A percentile compares a stretch with the other conserved stretches of the same genome.
phyloP scores from a whole-genome alignment of 2,329 filamentous ascomycete genomes.

The Penicillium thymicola region DNA sequence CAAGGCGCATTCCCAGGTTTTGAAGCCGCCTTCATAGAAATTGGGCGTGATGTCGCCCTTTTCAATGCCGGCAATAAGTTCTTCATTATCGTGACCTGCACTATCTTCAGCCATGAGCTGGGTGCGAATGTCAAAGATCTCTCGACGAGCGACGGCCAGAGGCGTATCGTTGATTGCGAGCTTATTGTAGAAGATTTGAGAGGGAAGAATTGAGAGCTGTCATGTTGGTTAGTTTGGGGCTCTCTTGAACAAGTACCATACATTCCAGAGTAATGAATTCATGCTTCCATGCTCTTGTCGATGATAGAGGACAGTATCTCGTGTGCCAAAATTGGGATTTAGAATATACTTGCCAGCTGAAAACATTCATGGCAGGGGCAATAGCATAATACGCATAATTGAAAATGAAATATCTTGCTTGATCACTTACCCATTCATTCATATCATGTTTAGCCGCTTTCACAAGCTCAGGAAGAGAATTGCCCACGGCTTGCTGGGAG shows the following conservation, averaged over 20 bases:
- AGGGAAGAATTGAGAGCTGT: constrained; percentile 55
- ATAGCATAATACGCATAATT: not conserved
- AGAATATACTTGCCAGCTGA: not conserved
- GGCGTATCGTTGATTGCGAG: constrained; percentile 41
- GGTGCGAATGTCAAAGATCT: constrained; percentile 61
- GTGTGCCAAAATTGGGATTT: not conserved
- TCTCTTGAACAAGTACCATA: not conserved
- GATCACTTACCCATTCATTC: constrained; percentile 47
- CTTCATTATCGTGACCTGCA: constrained; percentile 43
- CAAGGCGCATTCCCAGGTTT: constrained; percentile 65
- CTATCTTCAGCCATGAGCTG: constrained; percentile 60
- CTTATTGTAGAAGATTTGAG: constrained; percentile 58
- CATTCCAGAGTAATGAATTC: not conserved
- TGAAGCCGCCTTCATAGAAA: constrained; percentile 66
- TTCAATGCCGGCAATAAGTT: constrained; percentile 48
- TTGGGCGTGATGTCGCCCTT: constrained; percentile 57
- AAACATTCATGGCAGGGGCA: not conserved
- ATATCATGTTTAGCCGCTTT: constrained; percentile 44
- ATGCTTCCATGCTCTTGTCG: not conserved
- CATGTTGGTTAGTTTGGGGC: constrained; percentile 7
- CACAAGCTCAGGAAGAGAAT: constrained; percentile 32
- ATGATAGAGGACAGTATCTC: not conserved
- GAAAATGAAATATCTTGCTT: not conserved
- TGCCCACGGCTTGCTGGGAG: constrained; percentile 4
- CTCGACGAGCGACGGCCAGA: constrained; percentile 51